Base-by-base conservation (phyloP, 352 stramenopile species). In the Salisapilia sapeloensis region DNA sequence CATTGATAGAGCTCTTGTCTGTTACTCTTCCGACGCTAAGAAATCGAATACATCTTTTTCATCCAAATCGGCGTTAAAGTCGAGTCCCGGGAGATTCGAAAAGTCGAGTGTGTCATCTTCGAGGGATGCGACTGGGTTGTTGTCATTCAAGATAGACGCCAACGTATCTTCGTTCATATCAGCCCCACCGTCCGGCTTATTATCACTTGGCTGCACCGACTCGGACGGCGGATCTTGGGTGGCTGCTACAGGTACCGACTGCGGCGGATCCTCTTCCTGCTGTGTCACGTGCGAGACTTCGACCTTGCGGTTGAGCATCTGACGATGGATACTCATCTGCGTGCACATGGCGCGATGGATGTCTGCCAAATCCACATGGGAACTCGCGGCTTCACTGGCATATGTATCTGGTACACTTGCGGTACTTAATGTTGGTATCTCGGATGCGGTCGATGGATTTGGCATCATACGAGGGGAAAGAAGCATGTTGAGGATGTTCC, bases 311-410 rank as follows among this genome's bases (percentile, higher is more conserved):
- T 56, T 80, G 14, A 90, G 60, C 74, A 90, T 90, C 37, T 90
- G 70, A 2, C 71, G 74, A 38, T 90, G 74, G 24, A 91, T 42
- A 29, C 82, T 84, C 75, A 91, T 91, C 35, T 91, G 75, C 33
- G 71, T 66, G 43, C 87, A 72, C 71, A 91, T 87, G 13, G 70
- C 69, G 45, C 85, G 41, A 38, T 90, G 75, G 65, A 87, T 87
- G 41, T 46, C 39, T 4, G 30, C 24, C 2, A 46, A 10, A 20
- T 33, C 31, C 8, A 30, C 30, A n/a, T 20, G 12, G 4, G 20
- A n/a, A n/a, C n/a, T n/a, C n/a, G n/a, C n/a, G n/a, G n/a, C n/a
- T n/a, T n/a, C n/a, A n/a, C n/a, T n/a, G n/a, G n/a, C n/a, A n/a
- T n/a, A n/a, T n/a, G n/a, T n/a, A n/a, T n/a, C n/a, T n/a, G n/a